phyloP scores from a whole-genome alignment of 148 eudicot genomes.

The Bassia scoparia region DNA sequence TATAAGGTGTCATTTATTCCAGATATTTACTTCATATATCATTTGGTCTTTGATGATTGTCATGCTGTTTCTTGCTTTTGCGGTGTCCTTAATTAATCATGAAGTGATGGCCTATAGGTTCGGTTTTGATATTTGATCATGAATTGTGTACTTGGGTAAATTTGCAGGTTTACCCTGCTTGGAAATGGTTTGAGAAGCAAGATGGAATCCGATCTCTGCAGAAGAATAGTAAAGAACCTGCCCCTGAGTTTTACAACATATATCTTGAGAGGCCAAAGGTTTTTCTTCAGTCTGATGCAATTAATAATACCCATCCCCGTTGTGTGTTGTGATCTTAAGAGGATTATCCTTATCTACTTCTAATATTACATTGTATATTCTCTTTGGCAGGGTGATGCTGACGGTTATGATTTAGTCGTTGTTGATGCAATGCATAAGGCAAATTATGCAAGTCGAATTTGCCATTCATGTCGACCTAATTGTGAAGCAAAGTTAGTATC shows the following conservation, averaged over 20 bases:
- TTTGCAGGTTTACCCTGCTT: constrained; percentile 87
- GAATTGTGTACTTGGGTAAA: not conserved
- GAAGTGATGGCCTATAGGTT: not conserved
- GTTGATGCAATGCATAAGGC: constrained; percentile 99
- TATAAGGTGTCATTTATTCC: not conserved
- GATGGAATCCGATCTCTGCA: constrained; percentile 92
- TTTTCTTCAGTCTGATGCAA: not conserved
- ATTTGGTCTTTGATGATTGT: not conserved
- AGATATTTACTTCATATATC: not conserved
- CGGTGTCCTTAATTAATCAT: not conserved
- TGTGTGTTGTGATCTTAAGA: not conserved
- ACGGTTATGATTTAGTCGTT: constrained; percentile 94
- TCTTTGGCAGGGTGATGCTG: constrained; percentile 86
- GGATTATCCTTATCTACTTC: not conserved
- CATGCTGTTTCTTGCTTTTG: not conserved
- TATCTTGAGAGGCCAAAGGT: constrained; percentile 99
- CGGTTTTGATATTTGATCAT: constrained; percentile 1
- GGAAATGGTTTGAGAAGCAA: constrained; percentile 99
- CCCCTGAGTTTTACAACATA: constrained; percentile 94
- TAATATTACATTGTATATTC: constrained; percentile 15
- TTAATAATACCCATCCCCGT: not conserved
- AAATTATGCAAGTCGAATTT: constrained; percentile 95
- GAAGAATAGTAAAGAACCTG: constrained; percentile 83
- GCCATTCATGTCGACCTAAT: constrained; percentile 96
- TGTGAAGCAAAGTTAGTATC: constrained; percentile 94